Base-by-base conservation (phyloP, 2,329 filamentous ascomycete genomes). In the Neopestalotiopsis clavispora region DNA sequence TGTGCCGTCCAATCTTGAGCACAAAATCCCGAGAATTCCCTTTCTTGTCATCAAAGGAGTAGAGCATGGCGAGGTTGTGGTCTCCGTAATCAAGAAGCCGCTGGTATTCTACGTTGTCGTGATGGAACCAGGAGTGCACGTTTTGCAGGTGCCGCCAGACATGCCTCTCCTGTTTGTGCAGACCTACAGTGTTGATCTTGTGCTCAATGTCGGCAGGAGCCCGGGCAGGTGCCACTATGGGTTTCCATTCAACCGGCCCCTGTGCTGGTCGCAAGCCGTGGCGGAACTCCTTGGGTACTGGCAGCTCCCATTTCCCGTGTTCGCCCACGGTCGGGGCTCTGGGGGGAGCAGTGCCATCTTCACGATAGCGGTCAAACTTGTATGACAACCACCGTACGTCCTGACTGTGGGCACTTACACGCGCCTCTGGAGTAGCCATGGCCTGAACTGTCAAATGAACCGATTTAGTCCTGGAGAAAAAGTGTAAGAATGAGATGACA, bases 351-450 rank as follows among this genome's bases (percentile, higher is more conserved):
- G 20, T 56, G 38, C 62, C 62, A 30, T 49, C 45, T 10, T 56
- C 40, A 13, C 62, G 62, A 34, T 65, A 65, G 14, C 38, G 45
- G 23, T 52, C 40, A 40, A 65, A 65, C 45, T 65, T 65, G 62
- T 49, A 65, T 20, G 62, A 65, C 38, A 65, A 40, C 62, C 62
- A 65, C 23, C 14, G 62, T 20, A 28, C 14, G 1, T 49, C 38
- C 13, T 17, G 12, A 3, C 38, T 32, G 17, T 62, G 32, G 10
- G 23, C 23, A 14, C 9, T 4, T 4, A 6, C 23, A 28, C 57
- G 57, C 17, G 57, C 57, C 23, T 14, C 23, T 59, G 1, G 13
- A 14, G 20, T 28, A 17, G 57, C 23, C 57, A 59, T 59, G 23
- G 12, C 17, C 23, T 23, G 10, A 34, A 59, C 3, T 4, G 20